Percentiles rank a stretch among this genome's conserved stretches.
Evolutionary conservation across 768 basidiomycete genomes (phyloP).

Genomic region (Coprinopsis strossmayeri): DNA sequence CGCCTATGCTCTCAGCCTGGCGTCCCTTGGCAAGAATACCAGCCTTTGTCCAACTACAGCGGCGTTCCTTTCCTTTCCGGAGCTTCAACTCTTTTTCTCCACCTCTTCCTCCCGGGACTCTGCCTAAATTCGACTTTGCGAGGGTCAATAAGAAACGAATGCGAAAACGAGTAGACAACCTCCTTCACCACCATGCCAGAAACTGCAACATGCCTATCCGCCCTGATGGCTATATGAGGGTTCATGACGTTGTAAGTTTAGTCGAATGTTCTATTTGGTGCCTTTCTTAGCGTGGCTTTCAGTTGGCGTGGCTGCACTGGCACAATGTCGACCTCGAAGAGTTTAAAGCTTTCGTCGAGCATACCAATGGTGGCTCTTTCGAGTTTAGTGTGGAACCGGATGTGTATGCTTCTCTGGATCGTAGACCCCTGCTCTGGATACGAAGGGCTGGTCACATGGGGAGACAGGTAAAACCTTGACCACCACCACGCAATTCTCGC

Average conservation of each 20-base stretch:
- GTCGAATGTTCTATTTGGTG: not conserved
- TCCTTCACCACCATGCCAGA: not conserved
- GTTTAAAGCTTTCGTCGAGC: not conserved
- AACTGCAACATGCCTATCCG: not conserved
- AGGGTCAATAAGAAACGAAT: not conserved
- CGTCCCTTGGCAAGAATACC: not conserved
- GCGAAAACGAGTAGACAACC: not conserved
- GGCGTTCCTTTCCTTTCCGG: not conserved
- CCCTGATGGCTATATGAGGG: slow-evolving; percentile 5
- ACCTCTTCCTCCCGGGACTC: not conserved
- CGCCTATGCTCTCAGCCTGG: slow-evolving; percentile 3
- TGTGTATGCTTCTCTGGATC: not conserved
- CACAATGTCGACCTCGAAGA: not conserved
- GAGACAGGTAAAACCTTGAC: not conserved
- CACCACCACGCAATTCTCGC: not conserved
- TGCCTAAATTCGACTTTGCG: not conserved
- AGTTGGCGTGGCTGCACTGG: not conserved
- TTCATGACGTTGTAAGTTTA: slow-evolving; percentile 4
- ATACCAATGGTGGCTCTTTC: not conserved
- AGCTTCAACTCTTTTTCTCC: not conserved
- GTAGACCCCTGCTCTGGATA: not conserved
- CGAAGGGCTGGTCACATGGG: not conserved
- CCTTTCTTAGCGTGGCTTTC: not conserved
- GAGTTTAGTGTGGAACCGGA: slow-evolving; percentile 1
- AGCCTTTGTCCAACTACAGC: not conserved